These are phyloP conservation scores for Blastocystis sp. DNA, from an alignment of 352 stramenopile species.

Conservation along the genomic window DNA sequence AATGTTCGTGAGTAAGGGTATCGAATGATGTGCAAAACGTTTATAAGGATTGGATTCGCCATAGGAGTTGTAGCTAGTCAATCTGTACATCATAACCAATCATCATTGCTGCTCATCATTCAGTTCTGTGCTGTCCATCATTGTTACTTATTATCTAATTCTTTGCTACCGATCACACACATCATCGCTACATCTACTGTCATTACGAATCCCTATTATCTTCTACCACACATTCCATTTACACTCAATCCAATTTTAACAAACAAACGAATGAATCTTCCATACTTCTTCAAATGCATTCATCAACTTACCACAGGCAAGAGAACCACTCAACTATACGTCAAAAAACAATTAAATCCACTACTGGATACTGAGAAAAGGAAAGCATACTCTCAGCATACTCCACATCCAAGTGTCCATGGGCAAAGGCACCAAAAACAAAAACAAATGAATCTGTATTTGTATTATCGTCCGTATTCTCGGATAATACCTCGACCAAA, in stretches of 20 bases:
- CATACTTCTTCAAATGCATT: conserved; percentile 54
- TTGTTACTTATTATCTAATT: no score
- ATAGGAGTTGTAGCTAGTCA: no score
- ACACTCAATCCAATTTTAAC: no score
- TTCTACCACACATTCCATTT: not conserved
- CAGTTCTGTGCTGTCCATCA: no score
- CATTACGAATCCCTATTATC: not conserved
- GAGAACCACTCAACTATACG: conserved; percentile 43
- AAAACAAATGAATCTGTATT: conserved; percentile 6
- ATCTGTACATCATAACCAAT: no score
- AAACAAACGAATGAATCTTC: conserved; percentile 21
- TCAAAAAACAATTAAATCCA: not conserved
- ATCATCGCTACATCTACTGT: no score
- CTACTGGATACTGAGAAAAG: conserved; percentile 48
- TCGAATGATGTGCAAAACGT: not conserved
- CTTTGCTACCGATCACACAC: no score
- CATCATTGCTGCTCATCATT: no score
- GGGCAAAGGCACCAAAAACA: conserved; percentile 55
- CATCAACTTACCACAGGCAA: conserved; percentile 51
- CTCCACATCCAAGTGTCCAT: conserved; percentile 37
- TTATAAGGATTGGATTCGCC: no score
- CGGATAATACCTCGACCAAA: not conserved
- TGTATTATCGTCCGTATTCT: not conserved
- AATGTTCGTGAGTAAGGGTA: not conserved
- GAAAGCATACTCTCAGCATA: conserved; percentile 46